Conservation (phyloP, 108 stramenopile genomes). For the Skeletonema potamos region DNA sequence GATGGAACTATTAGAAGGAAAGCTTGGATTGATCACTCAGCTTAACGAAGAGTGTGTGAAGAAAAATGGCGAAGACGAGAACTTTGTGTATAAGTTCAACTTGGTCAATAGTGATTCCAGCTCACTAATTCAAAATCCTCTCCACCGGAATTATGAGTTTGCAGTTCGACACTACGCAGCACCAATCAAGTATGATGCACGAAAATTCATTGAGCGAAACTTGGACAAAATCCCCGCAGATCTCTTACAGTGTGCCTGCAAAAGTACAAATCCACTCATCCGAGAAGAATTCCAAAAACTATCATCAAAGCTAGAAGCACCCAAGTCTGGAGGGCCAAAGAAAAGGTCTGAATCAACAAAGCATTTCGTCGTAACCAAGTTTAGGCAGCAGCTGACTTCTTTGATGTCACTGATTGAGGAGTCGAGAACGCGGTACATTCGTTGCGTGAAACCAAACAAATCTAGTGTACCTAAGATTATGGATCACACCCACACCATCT, state of each 20-base stretch:
- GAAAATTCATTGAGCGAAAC: constrained; percentile 79
- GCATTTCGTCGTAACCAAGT: constrained; percentile 66
- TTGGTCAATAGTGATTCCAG: constrained; percentile 70
- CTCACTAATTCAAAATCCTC: constrained; percentile 55
- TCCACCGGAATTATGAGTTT: constrained; percentile 71
- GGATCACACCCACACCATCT: constrained; percentile 73
- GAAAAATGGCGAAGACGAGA: constrained; percentile 80
- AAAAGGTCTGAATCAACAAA: constrained; percentile 48
- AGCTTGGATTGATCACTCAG: constrained; percentile 78
- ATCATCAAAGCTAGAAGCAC: constrained; percentile 5
- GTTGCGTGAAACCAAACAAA: constrained; percentile 91
- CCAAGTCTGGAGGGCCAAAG: constrained; percentile 51
- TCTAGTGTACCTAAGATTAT: constrained; percentile 55
- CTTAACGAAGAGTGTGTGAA: constrained; percentile 95
- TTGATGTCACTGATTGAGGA: constrained; percentile 67
- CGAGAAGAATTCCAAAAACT: constrained; percentile 48
- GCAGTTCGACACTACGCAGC: constrained; percentile 88
- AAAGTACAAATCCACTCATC: constrained; percentile 64
- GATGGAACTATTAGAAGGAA: constrained; percentile 88
- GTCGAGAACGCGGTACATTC: constrained; percentile 83
- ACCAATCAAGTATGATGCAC: constrained; percentile 78
- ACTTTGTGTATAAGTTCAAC: constrained; percentile 77
- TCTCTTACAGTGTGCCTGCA: constrained; percentile 51
- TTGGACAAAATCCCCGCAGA: constrained; percentile 79
- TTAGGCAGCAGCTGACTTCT: constrained; percentile 59